Evolutionary conservation across 257 asterid species (phyloP), one percentile per base, ranked within the genome.

Genomic region (Solanum raphanifolium): DNA sequence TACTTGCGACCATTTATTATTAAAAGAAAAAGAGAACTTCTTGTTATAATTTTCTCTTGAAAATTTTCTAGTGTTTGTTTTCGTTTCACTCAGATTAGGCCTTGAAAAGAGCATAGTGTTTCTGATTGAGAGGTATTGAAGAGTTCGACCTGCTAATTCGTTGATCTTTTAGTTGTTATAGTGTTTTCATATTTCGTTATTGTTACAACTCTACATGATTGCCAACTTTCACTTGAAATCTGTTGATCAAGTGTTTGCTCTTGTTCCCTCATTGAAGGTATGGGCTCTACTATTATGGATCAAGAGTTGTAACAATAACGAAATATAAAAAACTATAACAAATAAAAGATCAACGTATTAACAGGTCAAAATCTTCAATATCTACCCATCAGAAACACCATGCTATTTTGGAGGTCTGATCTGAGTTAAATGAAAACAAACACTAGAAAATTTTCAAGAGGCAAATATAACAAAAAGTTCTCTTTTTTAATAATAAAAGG

Each of bases 261-360:
- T 94, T 89, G 85, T 95, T 84, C 98, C 96, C 13, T 88, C 95
- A 21, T 92, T 95, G 87, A 93, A 93, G 98, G 99, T 97, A 93
- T 71, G 83, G 23, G 72, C 31, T n/a, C 79, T 73, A n/a, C 6
- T 23, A 69, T 32, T 58, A 46, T 46, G 55, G 55, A 46, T 46
- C 55, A 46, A 46, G 0, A 46, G 6, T 1, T 46, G 7, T 46
- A 46, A 11, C 55, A 46, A 46, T 46, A 46, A 43, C 6, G 18
- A 43, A 43, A 4, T 43, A 43, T 43, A 6, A 43, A 43, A 43
- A 43, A 43, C 18, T 43, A 43, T 4, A 43, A 43, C 18, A 43
- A 43, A 18, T 13, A 43, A 43, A 43, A 4, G 55, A 11, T 43
- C 55, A 43, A 43, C 6, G 6, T 43, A 43, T 12, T 43, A 43